Base-by-base conservation (phyloP, 1,284 basidiomycete species). In the Pseudozyma tsukubaensis region DNA sequence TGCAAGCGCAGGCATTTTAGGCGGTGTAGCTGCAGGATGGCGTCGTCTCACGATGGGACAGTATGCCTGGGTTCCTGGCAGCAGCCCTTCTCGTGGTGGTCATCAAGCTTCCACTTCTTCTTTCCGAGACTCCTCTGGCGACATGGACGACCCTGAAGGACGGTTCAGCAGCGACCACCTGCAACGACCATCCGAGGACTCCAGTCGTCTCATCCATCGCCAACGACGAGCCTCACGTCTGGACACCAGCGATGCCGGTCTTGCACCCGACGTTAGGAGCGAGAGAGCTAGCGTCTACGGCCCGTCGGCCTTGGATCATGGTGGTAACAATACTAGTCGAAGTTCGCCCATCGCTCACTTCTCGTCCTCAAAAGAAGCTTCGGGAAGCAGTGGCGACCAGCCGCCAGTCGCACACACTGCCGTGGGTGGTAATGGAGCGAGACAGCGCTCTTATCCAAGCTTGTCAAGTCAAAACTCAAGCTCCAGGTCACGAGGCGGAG, bases 21-120 rank as follows among this genome's bases (percentile, higher is more conserved):
- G 77, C 16, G 71, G 75, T 13, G 48, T 77, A 16, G 67, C 74
- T 0, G 67, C 75, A 19, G 77, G 77, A 12, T 77, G 75, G 77
- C 60, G 68, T 6, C 66, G 76, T 6, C 50, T 77, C 54, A 77
- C 75, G n/a, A 71, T 71, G 67, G 76, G 71, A 9, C 67, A 76
- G 29, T 69, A 62, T 44, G 71, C 65, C 2, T 74, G 71, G 71
- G 42, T 73, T 7, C 65, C 71, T n/a, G 71, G 56, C 14, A 50
- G 19, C 16, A 47, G 58, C 3, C 35, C 58, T 1, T 51, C 66
- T 7, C 47, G 60, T 42, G 29, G 29, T 16, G 49, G 10, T 18
- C 55, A 57, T 7, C 48, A 39, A 24, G 47, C 50, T 1, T 12
- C 34, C 9, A 35, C 21, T 29, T 59, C 50, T 13, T 60, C 64